Evolutionary conservation across 768 basidiomycete genomes (phyloP), one percentile per base, ranked within the genome.

Genomic region (Sarcodon aspratus): DNA sequence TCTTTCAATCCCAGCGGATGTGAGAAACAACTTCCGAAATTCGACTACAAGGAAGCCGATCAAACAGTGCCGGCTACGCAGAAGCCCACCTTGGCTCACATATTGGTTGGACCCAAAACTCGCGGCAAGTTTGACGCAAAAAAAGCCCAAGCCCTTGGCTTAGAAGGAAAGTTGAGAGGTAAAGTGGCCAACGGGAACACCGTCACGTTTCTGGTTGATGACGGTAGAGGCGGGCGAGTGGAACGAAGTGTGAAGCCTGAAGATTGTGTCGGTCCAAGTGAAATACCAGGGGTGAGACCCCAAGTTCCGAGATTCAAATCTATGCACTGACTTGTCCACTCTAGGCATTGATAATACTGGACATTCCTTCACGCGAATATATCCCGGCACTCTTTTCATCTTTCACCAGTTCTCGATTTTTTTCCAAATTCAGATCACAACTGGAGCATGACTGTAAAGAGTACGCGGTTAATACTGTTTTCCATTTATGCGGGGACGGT

Each of bases 71-170:
- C 40, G 17, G 15, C 13, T 37, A 52, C 10, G 42, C 59, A 45
- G 21, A 36, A 45, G 36, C 46, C 52, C 13, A 54, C 58, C 18
- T 46, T 67, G 3, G 59, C 60, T 34, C 76, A 74, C 49, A 56
- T 75, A 15, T 54, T 65, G 17, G 59, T 72, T 2, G 76, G 73
- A 1, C 72, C 76, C 0, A 54, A 55, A 10, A 59, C 68, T 7
- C 62, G 74, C 17, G 79, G 79, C 0, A 89, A 86, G 62, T 95
- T 97, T 58, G 74, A 92, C 52, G 79, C 63, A 0, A 61, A 66
- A 52, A 79, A 76, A 53, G 87, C 92, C 0, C 57, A 69, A 8
- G 74, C 67, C 40, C 69, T 92, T 1, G 81, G 83, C 6, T 65
- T 97, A 3, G 58, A 60, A 1, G 85, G 87, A 0, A 73, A 73